Evolutionary conservation across 805 yeast species (phyloP), one percentile per base, ranked within the genome.

Genomic region (Jamesozyma piceae): DNA sequence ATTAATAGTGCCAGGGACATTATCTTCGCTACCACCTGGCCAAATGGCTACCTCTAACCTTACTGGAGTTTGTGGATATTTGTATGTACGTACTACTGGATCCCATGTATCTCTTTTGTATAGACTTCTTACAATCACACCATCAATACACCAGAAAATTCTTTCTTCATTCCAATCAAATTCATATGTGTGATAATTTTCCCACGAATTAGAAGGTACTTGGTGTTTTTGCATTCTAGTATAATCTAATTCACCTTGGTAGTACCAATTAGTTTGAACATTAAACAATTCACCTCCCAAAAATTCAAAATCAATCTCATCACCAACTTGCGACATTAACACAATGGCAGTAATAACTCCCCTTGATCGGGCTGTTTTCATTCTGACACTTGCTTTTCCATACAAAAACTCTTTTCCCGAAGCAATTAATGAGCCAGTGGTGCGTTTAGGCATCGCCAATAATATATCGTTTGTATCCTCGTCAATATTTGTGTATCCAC

Each of bases 331-430:
- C 5, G 95, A 84, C 62, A 79, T 81, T 38, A 86, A 62, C 55
- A 88, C 88, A 52, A 81, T 75, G 30, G 95, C 90, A 5, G 95
- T 74, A 40, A 89, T 73, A 15, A 89, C 95, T 64, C 97, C 97
- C 8, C 65, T 67, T 22, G 74, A 75, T 53, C 78, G 79, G 1
- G 95, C 81, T 0, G 92, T 69, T 65, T 81, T 88, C 58, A 88
- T 55, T 32, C 66, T 73, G 36, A 82, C 80, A 10, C 78, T 63
- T 19, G 82, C 73, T 57, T 75, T 81, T 14, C 97, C 97, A 64
- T 84, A 89, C 83, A 95, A 82, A 44, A 89, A 68, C 59, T 76
- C 85, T 57, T 74, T 72, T 6, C 92, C 74, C 3, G 94, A 78
- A 0, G 94, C 80, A 17, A 89, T 57, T 40, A 88, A 82, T 17